Conservation (phyloP, 1,139 yeast genomes). For the Debaryomycetaceae sp. region DNA sequence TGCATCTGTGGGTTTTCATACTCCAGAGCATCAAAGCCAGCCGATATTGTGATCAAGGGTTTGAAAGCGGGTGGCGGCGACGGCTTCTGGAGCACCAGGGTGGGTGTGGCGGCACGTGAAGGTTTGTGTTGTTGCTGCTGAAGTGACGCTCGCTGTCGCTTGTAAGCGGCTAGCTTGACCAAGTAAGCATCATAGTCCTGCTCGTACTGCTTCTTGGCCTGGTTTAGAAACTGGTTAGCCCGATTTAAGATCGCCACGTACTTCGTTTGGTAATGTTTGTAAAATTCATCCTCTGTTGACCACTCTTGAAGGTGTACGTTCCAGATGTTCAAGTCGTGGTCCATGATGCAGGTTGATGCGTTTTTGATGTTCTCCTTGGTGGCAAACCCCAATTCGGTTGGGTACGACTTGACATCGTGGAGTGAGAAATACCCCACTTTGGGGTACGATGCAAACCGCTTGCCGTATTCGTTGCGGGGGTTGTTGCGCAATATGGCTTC, state of each 20-base stretch:
- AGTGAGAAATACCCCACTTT: slow-evolving; percentile 79
- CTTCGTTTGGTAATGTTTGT: slow-evolving; percentile 54
- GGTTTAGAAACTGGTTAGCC: slow-evolving; percentile 63
- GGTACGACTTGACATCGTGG: slow-evolving; percentile 84
- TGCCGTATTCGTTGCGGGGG: slow-evolving; percentile 50
- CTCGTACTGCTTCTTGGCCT: slow-evolving; percentile 44
- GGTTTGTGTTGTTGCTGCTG: no score
- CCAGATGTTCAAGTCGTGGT: slow-evolving; percentile 80
- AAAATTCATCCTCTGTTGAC: slow-evolving; percentile 60
- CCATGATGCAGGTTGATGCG: slow-evolving; percentile 78
- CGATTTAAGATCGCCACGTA: slow-evolving; percentile 62
- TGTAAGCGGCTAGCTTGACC: slow-evolving; percentile 22
- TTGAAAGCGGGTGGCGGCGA: slow-evolving; percentile 52
- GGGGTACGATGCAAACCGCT: slow-evolving; percentile 50
- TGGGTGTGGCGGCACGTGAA: no score
- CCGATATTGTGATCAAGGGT: slow-evolving; percentile 69
- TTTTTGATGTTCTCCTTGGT: slow-evolving; percentile 66
- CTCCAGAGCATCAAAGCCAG: slow-evolving; percentile 89
- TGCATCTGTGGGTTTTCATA: slow-evolving; percentile 82
- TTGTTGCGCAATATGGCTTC: slow-evolving; percentile 20
- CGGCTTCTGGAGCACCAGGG: slow-evolving; percentile 27
- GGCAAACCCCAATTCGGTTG: slow-evolving; percentile 78
- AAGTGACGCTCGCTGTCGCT: no score
- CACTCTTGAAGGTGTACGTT: slow-evolving; percentile 76
- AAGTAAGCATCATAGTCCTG: slow-evolving; percentile 31